Evolutionary conservation across 148 eudicot species (phyloP), one percentile per base, ranked within the genome.

Genomic region (Polygonum aviculare): DNA sequence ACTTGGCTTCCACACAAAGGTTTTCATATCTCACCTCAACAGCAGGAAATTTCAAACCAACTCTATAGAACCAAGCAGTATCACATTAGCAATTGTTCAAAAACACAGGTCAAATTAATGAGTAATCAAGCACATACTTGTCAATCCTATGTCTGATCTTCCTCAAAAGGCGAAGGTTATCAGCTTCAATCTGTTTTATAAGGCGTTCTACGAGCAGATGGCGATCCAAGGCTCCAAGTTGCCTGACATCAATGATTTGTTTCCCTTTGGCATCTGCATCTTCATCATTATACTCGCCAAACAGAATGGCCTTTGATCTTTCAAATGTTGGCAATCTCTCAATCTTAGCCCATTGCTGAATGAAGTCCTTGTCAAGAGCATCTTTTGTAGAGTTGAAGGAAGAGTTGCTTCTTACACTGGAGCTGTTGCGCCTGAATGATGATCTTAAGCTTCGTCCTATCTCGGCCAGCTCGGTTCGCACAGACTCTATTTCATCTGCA

Each of bases 241-340:
- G 82, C 31, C 94, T 82, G 31, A 87, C 91, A 83, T 93, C 86
- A 72, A 82, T 77, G 74, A 91, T 79, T 82, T 81, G 77, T 79
- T 83, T 93, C 55, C 90, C 86, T 73, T 82, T 78, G 74, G 12
- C 79, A 83, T 83, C 78, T 45, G 31, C 79, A 75, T 76, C 79
- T 70, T 70, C 88, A 72, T 76, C 78, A 71, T 51, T 73, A 48
- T 74, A 26, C 55, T 83, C 88, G 75, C 89, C 88, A 72, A 89
- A 85, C 65, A 93, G 59, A 69, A 90, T 87, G 22, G 86, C 85
- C 73, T 88, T 87, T 76, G 91, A 83, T 79, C 94, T 79, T 71
- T 91, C 86, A 80, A 76, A 84, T 35, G 94, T 91, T 11, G 98
- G 97, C 76, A 90, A 80, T 81, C 98, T 84, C 69, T 91, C 88